Conservation (phyloP, 768 basidiomycete species). For the Kwoniella botswanensis region DNA sequence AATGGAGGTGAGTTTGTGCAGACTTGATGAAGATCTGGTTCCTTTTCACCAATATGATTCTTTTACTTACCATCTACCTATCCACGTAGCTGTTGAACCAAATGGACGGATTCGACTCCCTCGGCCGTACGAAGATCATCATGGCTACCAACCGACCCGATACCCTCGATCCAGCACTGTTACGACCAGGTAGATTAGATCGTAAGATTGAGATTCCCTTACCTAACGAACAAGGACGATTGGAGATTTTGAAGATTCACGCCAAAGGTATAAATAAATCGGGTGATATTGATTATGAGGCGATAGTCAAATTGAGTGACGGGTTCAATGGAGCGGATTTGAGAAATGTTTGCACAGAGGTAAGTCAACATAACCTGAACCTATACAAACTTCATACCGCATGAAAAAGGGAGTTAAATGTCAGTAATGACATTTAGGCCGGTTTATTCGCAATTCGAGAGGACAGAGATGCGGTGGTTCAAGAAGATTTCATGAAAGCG, state of each 20-base stretch:
- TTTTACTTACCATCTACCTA: neutral
- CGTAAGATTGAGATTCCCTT: conserved; percentile 97
- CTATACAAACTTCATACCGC: neutral
- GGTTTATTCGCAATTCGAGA: conserved; percentile 99
- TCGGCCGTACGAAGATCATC: conserved; percentile 93
- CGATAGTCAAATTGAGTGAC: conserved; percentile 90
- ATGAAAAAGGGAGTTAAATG: neutral
- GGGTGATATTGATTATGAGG: conserved; percentile 96
- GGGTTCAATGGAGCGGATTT: conserved; percentile 96
- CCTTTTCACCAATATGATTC: too few relatives aligned
- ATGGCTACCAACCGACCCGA: conserved; percentile 99
- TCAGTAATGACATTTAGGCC: conserved; percentile 18
- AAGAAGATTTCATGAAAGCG: conserved; percentile 96
- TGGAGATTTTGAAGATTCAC: conserved; percentile 98
- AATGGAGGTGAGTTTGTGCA: conserved; percentile 74
- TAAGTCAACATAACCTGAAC: conserved; percentile 44
- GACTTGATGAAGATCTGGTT: too few relatives aligned
- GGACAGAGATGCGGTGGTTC: conserved; percentile 88
- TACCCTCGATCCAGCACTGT: conserved; percentile 92
- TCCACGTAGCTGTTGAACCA: conserved; percentile 81
- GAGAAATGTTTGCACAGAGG: conserved; percentile 91
- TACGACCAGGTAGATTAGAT: conserved; percentile 94
- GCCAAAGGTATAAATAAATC: conserved; percentile 90
- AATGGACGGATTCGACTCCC: conserved; percentile 99
- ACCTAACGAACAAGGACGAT: conserved; percentile 93